Evolutionary conservation across 768 basidiomycete species (phyloP).

Genomic region (Leccinellum luteum): DNA sequence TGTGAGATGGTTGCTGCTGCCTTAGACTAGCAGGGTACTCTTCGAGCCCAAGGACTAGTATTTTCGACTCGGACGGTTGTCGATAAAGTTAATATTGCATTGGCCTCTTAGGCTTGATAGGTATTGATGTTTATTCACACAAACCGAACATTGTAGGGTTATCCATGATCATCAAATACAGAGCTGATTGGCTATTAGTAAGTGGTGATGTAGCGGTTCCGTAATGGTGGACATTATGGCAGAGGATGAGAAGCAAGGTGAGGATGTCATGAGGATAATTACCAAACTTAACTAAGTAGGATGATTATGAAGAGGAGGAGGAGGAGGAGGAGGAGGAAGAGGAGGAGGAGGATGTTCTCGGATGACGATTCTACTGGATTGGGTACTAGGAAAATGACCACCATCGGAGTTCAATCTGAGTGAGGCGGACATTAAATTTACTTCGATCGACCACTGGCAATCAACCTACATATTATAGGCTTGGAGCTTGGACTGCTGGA

Average conservation of each 20-base stretch:
- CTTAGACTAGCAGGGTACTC: not conserved
- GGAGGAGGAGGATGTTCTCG: not conserved
- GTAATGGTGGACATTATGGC: not conserved
- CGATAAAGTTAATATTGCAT: not conserved
- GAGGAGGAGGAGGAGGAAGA: not conserved
- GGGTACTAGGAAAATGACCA: too few species aligned
- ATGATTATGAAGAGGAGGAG: not conserved
- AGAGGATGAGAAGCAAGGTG: not conserved
- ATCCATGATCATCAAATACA: too few species aligned
- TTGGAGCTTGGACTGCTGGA: too few species aligned
- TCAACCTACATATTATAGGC: too few species aligned
- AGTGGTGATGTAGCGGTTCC: too few species aligned
- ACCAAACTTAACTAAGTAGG: not conserved
- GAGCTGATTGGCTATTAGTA: too few species aligned
- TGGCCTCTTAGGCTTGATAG: not conserved
- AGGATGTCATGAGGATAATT: not conserved
- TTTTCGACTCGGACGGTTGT: not conserved
- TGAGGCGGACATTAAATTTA: too few species aligned
- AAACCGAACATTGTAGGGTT: too few species aligned
- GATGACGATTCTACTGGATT: not conserved
- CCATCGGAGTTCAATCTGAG: too few species aligned
- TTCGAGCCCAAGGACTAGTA: not conserved
- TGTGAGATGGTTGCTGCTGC: slow-evolving; percentile 33
- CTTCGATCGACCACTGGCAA: too few species aligned
- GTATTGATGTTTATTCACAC: too few species aligned